Evolutionary conservation across 2,329 filamentous ascomycete species (phyloP), one percentile per base, ranked within the genome.

Genomic region (Diaporthe aspalathi): DNA sequence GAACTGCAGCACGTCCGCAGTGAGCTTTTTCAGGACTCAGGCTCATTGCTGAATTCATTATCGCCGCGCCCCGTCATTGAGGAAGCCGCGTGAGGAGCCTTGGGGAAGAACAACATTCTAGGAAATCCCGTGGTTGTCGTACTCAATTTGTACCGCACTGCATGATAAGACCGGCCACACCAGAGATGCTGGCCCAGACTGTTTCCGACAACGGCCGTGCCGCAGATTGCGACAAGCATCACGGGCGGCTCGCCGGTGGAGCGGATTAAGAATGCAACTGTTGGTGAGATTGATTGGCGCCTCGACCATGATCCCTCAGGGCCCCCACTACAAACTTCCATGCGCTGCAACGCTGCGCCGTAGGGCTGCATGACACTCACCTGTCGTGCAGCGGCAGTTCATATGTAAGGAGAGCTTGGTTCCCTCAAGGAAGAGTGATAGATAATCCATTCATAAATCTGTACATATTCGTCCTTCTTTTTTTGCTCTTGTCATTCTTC

Each of bases 271-370:
- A 45, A 38, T 40, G 24, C 5, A 40, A 24, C 14, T 68, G 29
- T 68, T 68, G 66, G 66, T 68, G 66, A 43, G 27, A 47, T 11
- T 63, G 40, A 47, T 63, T 63, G 40, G 40, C 43, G 27, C 11
- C 57, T 47, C 5, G 14, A 8, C 43, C 9, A 9, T 63, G 40
- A 20, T 16, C 17, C 12, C 7, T 60, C 20, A 35, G 32, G 24
- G 24, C 43, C 16, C 56, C 17, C 43, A 43, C 27, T 60, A 43
- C 66, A 40, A 27, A 22, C 40, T 24, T 20, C 6, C 52, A 49
- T 35, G 24, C 52, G 50, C 43, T 57, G 43, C n/a, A 22, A 68
- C n/a, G 35, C 66, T 60, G 53, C 43, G 43, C 66, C 66, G 53
- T n/a, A 40, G 66, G 53, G 66, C 66, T 68, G 66, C 66, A 68